Evolutionary conservation across 208 protist species (phyloP).

Genomic region (Naegleria lovaniensis): DNA sequence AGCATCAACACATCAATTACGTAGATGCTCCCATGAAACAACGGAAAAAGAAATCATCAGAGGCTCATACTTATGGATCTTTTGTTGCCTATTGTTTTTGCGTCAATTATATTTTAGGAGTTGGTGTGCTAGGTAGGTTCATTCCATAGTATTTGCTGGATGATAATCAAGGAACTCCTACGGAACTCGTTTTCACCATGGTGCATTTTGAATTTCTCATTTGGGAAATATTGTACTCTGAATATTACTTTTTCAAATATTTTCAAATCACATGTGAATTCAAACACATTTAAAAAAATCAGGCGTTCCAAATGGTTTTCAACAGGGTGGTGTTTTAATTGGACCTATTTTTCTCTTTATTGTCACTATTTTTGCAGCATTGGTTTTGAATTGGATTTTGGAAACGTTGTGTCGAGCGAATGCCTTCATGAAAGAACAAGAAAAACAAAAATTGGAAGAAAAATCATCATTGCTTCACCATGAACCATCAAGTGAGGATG

Average conservation of each 20-base stretch:
- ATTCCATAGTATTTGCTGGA: too few species aligned
- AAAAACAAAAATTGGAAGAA: slow-evolving; percentile 1
- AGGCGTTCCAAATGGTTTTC: slow-evolving; percentile 25
- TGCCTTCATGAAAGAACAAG: background rate
- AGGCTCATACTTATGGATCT: background rate
- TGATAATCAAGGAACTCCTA: too few species aligned
- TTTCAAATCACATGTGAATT: too few species aligned
- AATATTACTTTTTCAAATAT: too few species aligned
- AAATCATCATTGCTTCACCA: background rate
- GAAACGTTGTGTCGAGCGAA: background rate
- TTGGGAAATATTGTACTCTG: too few species aligned
- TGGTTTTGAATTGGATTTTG: slow-evolving; percentile 7
- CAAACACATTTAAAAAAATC: too few species aligned
- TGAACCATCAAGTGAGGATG: background rate
- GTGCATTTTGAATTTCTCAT: too few species aligned
- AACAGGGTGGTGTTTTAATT: background rate
- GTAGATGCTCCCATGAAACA: too few species aligned
- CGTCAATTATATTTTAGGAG: slow-evolving; percentile 32
- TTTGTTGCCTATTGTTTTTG: slow-evolving; percentile 34
- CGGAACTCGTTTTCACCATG: too few species aligned
- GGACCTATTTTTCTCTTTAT: slow-evolving; percentile 6
- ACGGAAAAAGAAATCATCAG: too few species aligned
- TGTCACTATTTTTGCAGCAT: slow-evolving; percentile 12
- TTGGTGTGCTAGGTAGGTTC: background rate
- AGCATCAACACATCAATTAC: too few species aligned